Percentiles rank a stretch among this genome's conserved stretches.
Conservation (phyloP, 2,329 filamentous ascomycete species). For the Aspergillus eucalypticola region DNA sequence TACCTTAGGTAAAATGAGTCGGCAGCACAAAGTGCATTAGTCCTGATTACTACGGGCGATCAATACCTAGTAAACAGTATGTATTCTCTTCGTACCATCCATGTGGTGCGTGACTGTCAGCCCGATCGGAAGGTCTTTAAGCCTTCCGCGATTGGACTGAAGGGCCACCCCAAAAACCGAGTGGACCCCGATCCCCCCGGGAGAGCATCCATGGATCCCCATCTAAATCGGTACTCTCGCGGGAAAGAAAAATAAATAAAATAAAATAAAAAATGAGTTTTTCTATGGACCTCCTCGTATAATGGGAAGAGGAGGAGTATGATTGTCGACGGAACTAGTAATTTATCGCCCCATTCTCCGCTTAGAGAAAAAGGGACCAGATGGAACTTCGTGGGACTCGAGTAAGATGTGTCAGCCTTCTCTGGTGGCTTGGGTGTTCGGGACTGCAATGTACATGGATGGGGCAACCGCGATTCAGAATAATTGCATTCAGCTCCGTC, state of each 20-base stretch:
- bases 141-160: conserved; percentile 22
- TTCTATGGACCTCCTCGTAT: no score
- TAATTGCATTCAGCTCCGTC: not conserved
- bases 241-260: no score
- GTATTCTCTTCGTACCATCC: conserved; percentile 2
- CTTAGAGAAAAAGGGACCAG: conserved; percentile 10
- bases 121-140: conserved; percentile 19
- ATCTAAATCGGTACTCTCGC: not conserved
- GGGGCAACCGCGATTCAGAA: not conserved
- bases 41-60: no score
- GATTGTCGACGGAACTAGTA: not conserved
- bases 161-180: conserved; percentile 2
- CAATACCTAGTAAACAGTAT: no score
- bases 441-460: not conserved
- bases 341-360: conserved; percentile 17
- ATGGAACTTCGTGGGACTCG: not conserved
- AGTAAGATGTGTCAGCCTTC: conserved; percentile 4
- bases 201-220: conserved; percentile 11
- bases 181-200: conserved; percentile 11
- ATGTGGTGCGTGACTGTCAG: conserved; percentile 16
- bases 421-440: not conserved
- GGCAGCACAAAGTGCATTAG: not conserved
- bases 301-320: not conserved
- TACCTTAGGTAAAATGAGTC: not conserved
- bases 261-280: no score